Percentiles rank a stretch among this genome's conserved stretches.
Conservation (phyloP, 371 early-diverging fungal species). For the Rhizopus microsporus region DNA sequence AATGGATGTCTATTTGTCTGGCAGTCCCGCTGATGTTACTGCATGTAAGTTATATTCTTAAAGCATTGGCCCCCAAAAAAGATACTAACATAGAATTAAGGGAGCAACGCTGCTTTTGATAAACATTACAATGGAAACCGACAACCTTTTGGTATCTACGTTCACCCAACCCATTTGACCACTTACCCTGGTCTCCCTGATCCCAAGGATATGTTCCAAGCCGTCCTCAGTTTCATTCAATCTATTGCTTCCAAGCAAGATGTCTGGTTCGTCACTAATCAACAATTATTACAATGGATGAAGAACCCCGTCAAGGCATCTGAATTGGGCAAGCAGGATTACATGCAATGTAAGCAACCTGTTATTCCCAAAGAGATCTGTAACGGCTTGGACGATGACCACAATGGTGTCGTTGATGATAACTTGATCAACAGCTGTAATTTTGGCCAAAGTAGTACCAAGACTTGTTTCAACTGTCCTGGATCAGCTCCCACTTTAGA, state of each 20-base stretch:
- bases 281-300: constrained; percentile 65
- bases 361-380: constrained; percentile 66
- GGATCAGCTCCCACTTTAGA: constrained; percentile 45
- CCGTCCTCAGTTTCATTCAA: constrained; percentile 45
- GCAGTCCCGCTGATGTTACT: constrained; percentile 40
- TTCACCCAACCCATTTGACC: constrained; percentile 57
- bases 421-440: constrained; percentile 53
- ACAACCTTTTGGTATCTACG: constrained; percentile 71
- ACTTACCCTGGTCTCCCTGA: constrained; percentile 41
- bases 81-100: constrained; percentile 11
- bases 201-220: constrained; percentile 32
- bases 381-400: constrained; percentile 69
- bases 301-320: constrained; percentile 67
- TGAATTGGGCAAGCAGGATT: constrained; percentile 50
- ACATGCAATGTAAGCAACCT: constrained; percentile 61
- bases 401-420: constrained; percentile 48
- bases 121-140: constrained; percentile 61
- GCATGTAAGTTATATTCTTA: constrained; percentile 38
- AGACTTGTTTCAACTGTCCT: constrained; percentile 72
- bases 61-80: not conserved
- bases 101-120: constrained; percentile 53
- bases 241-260: constrained; percentile 44
- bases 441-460: constrained; percentile 54
- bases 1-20: constrained; percentile 71
- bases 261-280: constrained; percentile 69